Evolutionary conservation across 352 stramenopile genomes (phyloP).

Genomic region (Phytophthora fragariae): DNA sequence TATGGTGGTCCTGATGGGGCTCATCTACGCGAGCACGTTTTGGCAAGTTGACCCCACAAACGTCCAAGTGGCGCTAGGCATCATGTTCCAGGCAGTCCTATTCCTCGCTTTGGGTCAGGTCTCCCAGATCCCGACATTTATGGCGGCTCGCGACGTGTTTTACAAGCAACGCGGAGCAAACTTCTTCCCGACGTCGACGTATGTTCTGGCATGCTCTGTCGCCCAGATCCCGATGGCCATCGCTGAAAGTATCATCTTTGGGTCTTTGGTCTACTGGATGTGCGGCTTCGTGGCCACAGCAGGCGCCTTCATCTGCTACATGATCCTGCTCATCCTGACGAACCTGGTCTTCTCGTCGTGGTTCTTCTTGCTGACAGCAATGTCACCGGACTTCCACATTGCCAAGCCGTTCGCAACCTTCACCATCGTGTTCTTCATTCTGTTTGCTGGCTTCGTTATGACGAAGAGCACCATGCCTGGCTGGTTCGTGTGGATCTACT

Average conservation of each 20-base stretch:
- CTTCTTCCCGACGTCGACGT: constrained; percentile 77
- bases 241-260: constrained; percentile 79
- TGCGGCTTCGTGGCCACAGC: constrained; percentile 55
- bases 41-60: constrained; percentile 52
- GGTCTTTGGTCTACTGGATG: constrained; percentile 84
- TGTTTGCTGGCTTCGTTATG: constrained; percentile 67
- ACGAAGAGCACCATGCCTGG: constrained; percentile 51
- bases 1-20: constrained; percentile 51
- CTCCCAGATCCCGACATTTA: constrained; percentile 75
- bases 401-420: constrained; percentile 49
- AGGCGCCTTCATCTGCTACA: constrained; percentile 52
- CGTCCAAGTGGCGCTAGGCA: constrained; percentile 60
- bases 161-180: constrained; percentile 86
- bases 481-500: constrained; percentile 63
- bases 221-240: constrained; percentile 65
- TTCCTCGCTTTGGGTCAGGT: constrained; percentile 80
- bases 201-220: constrained; percentile 67
- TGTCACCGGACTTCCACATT: constrained; percentile 43
- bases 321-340: constrained; percentile 48
- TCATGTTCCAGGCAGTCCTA: constrained; percentile 81
- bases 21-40: constrained; percentile 53
- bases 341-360: constrained; percentile 54
- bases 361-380: constrained; percentile 56
- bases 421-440: constrained; percentile 46
- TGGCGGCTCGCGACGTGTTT: constrained; percentile 68